Conservation (phyloP, 164 flowering plant species). For the Malania oleifera region DNA sequence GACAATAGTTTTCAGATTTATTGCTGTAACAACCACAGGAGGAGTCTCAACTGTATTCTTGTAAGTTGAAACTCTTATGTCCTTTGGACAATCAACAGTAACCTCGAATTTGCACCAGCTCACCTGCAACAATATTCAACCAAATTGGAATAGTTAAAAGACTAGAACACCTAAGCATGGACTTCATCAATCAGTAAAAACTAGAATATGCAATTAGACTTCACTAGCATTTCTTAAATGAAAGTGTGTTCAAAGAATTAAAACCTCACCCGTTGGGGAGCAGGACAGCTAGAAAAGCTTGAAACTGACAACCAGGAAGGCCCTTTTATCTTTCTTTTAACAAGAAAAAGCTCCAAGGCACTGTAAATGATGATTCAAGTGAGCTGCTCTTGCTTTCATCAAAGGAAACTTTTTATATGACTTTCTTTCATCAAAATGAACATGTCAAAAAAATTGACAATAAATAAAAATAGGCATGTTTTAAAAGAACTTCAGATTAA, state of each 20-base stretch:
- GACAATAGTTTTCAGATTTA: conserved; percentile 77
- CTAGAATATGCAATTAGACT: background rate
- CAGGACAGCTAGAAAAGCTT: conserved; percentile 50
- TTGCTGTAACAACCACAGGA: conserved; percentile 79
- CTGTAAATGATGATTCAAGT: conserved; percentile 38
- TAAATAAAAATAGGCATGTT: too few species aligned
- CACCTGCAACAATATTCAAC: conserved; percentile 45
- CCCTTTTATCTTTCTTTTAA: conserved; percentile 88
- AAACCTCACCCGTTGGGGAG: conserved; percentile 58
- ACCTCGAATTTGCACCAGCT: conserved; percentile 99
- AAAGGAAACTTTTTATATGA: too few species aligned
- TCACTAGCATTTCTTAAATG: background rate
- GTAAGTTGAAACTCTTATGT: conserved; percentile 42
- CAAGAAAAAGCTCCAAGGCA: conserved; percentile 84
- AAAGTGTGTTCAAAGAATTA: conserved; percentile 1
- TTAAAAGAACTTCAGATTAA: too few species aligned
- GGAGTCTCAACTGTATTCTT: conserved; percentile 55
- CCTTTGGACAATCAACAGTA: conserved; percentile 69
- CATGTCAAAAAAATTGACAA: too few species aligned
- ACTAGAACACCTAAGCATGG: background rate
- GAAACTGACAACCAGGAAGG: conserved; percentile 92
- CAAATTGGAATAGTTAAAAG: conserved; percentile 2
- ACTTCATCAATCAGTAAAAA: too few species aligned
- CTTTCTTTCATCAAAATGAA: conserved; percentile 1
- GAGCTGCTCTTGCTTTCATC: conserved; percentile 9